These are phyloP conservation scores for Aurantiochytrium sp. DNA, from an alignment of 108 stramenopile genomes.

Conservation along the genomic window DNA sequence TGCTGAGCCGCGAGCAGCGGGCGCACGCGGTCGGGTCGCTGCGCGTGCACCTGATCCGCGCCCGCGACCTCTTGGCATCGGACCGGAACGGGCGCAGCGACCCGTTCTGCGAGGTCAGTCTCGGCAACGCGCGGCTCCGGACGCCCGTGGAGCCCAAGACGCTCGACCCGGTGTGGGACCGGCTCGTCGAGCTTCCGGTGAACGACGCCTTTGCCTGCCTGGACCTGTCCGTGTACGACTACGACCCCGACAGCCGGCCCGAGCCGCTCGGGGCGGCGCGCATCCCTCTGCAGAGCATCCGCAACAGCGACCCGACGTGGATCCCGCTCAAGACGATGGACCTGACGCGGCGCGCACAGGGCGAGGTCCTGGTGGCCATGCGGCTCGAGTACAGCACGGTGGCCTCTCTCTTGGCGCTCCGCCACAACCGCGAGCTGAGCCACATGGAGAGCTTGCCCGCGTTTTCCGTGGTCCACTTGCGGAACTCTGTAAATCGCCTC, in stretches of 20 bases:
- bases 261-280: not conserved
- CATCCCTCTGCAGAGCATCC: not conserved
- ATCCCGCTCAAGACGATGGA: not conserved
- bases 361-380: not conserved
- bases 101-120: not conserved
- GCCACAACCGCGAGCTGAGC: not conserved
- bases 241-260: not conserved
- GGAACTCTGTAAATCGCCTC: not conserved
- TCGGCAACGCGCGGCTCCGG: conserved; percentile 11
- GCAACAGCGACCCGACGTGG: not conserved
- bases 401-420: not conserved
- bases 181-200: not conserved
- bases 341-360: not conserved
- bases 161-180: not conserved
- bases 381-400: not conserved
- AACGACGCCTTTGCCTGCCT: not conserved
- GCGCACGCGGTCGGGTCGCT: not conserved
- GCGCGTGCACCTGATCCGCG: not conserved
- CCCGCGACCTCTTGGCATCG: not conserved
- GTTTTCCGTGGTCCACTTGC: not conserved
- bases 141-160: not conserved
- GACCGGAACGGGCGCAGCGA: not conserved
- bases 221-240: not conserved
- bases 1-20: not conserved
- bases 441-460: not conserved